Conservation (phyloP, 1,284 basidiomycete species). For the Cryptococcus sp. region DNA sequence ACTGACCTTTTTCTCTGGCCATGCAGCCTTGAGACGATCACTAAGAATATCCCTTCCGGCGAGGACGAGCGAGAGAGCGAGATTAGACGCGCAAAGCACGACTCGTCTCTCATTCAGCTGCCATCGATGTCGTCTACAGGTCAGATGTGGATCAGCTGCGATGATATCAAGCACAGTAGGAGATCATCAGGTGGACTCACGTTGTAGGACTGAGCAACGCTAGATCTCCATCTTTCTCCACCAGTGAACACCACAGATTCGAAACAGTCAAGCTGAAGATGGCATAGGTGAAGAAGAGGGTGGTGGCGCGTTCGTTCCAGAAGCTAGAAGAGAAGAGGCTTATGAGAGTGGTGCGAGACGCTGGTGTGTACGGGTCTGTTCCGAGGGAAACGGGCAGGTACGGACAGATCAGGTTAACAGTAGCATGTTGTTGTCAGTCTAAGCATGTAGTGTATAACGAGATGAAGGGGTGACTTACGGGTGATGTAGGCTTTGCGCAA, state of each 20-base stretch:
- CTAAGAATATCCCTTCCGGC: constrained; percentile 33
- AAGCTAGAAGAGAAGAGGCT: constrained; percentile 25
- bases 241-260: constrained; percentile 16
- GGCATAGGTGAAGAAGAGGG: constrained; percentile 26
- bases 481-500: constrained; percentile 32
- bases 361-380: constrained; percentile 14
- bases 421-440: neutral
- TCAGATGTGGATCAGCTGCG: neutral
- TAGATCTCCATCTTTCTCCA: constrained; percentile 13
- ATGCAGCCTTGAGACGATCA: constrained; percentile 24
- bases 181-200: constrained; percentile 10
- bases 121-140: constrained; percentile 40
- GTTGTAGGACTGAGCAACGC: constrained; percentile 11
- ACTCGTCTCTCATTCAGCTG: constrained; percentile 50
- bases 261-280: constrained; percentile 23
- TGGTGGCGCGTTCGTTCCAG: constrained; percentile 16
- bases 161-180: neutral
- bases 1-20: constrained; percentile 38
- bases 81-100: constrained; percentile 40
- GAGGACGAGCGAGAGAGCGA: constrained; percentile 24
- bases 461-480: constrained; percentile 19
- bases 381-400: constrained; percentile 4
- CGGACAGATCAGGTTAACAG: neutral
- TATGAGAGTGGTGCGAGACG: constrained; percentile 9
- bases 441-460: neutral